phyloP scores from a whole-genome alignment of 169 alveolate species.

The Plasmodium knowlesi region DNA sequence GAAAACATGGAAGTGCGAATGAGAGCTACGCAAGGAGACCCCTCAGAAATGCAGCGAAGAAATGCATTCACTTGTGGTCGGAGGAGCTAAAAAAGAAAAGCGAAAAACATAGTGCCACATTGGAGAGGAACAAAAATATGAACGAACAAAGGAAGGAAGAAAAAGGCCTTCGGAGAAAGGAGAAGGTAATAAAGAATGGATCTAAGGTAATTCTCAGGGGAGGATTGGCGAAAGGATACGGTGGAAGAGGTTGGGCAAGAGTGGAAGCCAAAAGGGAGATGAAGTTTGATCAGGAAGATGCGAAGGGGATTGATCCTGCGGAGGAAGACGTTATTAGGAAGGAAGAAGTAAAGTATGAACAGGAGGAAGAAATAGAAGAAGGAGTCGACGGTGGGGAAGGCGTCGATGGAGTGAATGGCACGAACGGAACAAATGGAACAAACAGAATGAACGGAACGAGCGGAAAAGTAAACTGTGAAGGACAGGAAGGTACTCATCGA shows the following conservation, averaged over 20 bases:
- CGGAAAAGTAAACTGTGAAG: background rate
- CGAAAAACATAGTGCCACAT: background rate
- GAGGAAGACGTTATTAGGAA: too few species aligned
- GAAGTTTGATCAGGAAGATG: background rate
- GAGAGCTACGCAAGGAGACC: conserved; percentile 37
- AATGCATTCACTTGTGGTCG: conserved; percentile 54
- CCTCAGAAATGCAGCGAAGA: conserved; percentile 63
- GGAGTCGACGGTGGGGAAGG: conserved; percentile 3
- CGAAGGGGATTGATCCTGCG: background rate
- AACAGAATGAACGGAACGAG: background rate
- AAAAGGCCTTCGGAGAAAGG: conserved; percentile 4
- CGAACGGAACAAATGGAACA: too few species aligned
- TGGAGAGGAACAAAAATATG: conserved; percentile 11
- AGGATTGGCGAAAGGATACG: conserved; percentile 5
- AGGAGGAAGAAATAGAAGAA: background rate
- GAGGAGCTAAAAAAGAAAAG: conserved; percentile 48
- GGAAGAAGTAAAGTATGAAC: background rate
- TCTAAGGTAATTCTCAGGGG: conserved; percentile 3
- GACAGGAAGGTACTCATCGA: background rate
- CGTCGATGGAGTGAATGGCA: background rate
- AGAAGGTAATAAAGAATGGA: background rate
- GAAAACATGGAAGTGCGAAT: background rate
- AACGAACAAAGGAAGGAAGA: conserved; percentile 42
- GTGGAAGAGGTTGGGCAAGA: conserved; percentile 4
- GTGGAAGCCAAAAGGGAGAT: conserved; percentile 34